Evolutionary conservation across 2,329 filamentous ascomycete genomes (phyloP).

Genomic region (Colletotrichum brevisporum): DNA sequence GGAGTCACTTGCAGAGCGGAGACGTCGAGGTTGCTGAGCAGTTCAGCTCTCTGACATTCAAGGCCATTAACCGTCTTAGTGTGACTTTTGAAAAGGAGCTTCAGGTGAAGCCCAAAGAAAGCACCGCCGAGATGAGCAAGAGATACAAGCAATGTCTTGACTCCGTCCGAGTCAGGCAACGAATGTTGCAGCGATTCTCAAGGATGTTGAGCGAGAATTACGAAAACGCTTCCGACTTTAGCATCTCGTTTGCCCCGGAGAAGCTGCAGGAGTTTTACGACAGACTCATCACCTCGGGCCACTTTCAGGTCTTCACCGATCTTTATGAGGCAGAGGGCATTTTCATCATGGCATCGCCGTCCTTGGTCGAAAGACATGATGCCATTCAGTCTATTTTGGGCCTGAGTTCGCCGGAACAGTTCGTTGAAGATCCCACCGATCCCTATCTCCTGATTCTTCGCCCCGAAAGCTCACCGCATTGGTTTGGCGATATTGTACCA

Average conservation of each 20-base stretch:
- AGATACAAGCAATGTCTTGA: constrained; percentile 96
- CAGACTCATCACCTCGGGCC: constrained; percentile 83
- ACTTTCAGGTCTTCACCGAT: constrained; percentile 86
- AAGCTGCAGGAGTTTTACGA: constrained; percentile 84
- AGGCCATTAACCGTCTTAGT: constrained; percentile 89
- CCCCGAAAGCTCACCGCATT: constrained; percentile 83
- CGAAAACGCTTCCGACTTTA: constrained; percentile 97
- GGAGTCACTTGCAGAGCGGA: constrained; percentile 89
- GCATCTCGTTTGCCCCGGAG: constrained; percentile 79
- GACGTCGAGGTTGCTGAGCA: constrained; percentile 98
- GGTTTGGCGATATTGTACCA: constrained; percentile 84
- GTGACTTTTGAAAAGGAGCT: constrained; percentile 94
- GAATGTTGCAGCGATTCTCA: constrained; percentile 96
- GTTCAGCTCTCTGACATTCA: constrained; percentile 93
- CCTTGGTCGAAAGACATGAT: constrained; percentile 79
- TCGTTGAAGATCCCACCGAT: constrained; percentile 80
- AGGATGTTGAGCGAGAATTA: constrained; percentile 92
- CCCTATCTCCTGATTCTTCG: constrained; percentile 89
- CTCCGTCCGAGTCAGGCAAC: constrained; percentile 94
- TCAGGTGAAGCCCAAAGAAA: constrained; percentile 86
- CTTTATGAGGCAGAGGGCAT: constrained; percentile 81
- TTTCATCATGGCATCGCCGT: constrained; percentile 87
- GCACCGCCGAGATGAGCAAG: constrained; percentile 91
- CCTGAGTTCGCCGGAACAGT: constrained; percentile 70
- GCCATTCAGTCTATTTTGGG: constrained; percentile 90